A percentile compares a stretch with the other conserved stretches of the same genome.
phyloP scores from a whole-genome alignment of 106 monocot species.

The Chionographis japonica region DNA sequence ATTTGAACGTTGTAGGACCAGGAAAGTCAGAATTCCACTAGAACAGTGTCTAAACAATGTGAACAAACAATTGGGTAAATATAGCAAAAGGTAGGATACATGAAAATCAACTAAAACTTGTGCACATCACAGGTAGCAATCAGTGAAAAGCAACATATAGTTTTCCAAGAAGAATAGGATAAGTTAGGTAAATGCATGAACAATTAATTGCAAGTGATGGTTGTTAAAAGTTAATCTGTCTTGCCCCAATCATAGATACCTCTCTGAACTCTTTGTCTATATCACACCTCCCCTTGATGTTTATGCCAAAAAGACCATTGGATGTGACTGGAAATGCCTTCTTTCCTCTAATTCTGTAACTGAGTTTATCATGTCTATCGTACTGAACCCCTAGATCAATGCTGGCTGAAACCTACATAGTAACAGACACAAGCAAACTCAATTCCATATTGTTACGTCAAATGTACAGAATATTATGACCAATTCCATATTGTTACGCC shows the following conservation, averaged over 20 bases:
- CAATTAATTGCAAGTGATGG: too few relatives aligned
- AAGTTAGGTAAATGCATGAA: too few relatives aligned
- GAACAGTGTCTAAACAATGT: too few relatives aligned
- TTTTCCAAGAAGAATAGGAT: too few relatives aligned
- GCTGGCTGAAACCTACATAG: slow-evolving; percentile 52
- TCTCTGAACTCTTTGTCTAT: slow-evolving; percentile 58
- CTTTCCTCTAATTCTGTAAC: slow-evolving; percentile 68
- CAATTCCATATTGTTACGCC: neutral
- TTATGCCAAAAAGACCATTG: slow-evolving; percentile 39
- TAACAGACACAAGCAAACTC: slow-evolving; percentile 2
- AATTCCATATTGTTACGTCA: neutral
- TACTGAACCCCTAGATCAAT: slow-evolving; percentile 49
- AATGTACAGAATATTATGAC: neutral
- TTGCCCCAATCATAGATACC: slow-evolving; percentile 26
- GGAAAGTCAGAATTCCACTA: too few relatives aligned
- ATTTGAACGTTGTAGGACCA: too few relatives aligned
- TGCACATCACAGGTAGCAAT: too few relatives aligned
- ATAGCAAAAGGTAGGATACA: too few relatives aligned
- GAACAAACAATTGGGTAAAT: too few relatives aligned
- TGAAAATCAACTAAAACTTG: too few relatives aligned
- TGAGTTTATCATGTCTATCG: slow-evolving; percentile 28
- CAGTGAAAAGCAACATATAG: too few relatives aligned
- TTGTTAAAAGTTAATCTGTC: neutral
- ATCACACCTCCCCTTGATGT: slow-evolving; percentile 70
- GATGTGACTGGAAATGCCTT: slow-evolving; percentile 54